Conservation (phyloP, 2,329 filamentous ascomycete species). For the Alternaria burnsii region DNA sequence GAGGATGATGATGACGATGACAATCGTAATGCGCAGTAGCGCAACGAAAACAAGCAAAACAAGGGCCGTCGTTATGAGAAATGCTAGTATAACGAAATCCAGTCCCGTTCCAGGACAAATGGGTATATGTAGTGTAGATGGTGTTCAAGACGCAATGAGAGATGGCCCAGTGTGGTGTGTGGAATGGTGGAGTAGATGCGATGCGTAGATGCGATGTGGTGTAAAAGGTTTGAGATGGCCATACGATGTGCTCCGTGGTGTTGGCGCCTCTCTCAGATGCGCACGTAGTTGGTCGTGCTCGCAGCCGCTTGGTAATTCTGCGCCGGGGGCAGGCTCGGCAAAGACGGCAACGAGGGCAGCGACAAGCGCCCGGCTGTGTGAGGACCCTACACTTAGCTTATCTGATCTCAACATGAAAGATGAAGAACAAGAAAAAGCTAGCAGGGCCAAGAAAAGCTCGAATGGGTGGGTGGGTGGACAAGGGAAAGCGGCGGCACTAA, state of each 20-base stretch:
- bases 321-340: constrained; percentile 21
- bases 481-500: constrained; percentile 36
- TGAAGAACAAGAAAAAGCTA: constrained; percentile 20
- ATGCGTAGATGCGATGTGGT: background rate
- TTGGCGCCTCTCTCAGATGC: constrained; percentile 23
- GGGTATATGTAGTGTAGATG: constrained; percentile 12
- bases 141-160: no score
- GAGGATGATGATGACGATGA: background rate
- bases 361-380: constrained; percentile 34
- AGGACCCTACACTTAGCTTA: constrained; percentile 35
- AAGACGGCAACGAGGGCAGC: constrained; percentile 31
- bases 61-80: constrained; percentile 2
- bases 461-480: constrained; percentile 19
- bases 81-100: background rate
- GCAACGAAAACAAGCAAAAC: background rate
- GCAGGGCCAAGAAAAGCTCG: background rate
- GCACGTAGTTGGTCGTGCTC: constrained; percentile 31
- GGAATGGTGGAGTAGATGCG: background rate
- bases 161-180: no score
- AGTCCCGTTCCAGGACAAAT: background rate
- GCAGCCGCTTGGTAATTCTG: constrained; percentile 39
- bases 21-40: background rate
- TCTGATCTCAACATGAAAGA: constrained; percentile 22
- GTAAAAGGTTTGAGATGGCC: background rate
- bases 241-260: background rate